phyloP scores from a whole-genome alignment of 495 filamentous ascomycete genomes.

The Penicillium malachiteum region DNA sequence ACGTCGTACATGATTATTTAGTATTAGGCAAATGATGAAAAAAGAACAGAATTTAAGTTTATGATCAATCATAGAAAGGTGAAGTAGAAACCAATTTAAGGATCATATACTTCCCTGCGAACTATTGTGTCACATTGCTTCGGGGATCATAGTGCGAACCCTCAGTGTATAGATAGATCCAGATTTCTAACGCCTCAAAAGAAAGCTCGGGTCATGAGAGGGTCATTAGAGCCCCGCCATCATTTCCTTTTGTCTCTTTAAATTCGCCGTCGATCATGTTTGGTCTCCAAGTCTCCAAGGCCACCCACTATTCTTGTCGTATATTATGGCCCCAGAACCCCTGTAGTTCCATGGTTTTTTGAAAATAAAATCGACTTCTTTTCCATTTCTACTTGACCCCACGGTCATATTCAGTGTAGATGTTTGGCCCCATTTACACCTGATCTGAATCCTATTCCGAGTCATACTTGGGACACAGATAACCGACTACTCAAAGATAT shows the following conservation, averaged over 20 bases:
- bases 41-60: neutral
- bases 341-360: neutral
- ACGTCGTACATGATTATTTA: no score
- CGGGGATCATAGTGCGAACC: neutral
- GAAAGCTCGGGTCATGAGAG: no score
- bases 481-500: no score
- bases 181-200: neutral
- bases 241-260: neutral
- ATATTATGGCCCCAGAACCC: neutral
- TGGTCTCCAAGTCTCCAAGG: slow-evolving; percentile 6
- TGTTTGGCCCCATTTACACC: no score
- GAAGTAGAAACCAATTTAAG: no score
- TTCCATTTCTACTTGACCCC: neutral
- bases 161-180: slow-evolving; percentile 3
- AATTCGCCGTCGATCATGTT: slow-evolving; percentile 4
- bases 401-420: neutral
- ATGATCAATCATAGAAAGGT: slow-evolving; percentile 6
- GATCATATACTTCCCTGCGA: slow-evolving; percentile 1
- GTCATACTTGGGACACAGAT: no score
- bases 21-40: no score
- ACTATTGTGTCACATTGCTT: slow-evolving; percentile 4
- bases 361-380: neutral
- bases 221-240: slow-evolving; percentile 4
- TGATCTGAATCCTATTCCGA: no score
- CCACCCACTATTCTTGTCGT: neutral